Evolutionary conservation across 2,329 filamentous ascomycete genomes (phyloP).

Genomic region (Cladosporium velox): DNA sequence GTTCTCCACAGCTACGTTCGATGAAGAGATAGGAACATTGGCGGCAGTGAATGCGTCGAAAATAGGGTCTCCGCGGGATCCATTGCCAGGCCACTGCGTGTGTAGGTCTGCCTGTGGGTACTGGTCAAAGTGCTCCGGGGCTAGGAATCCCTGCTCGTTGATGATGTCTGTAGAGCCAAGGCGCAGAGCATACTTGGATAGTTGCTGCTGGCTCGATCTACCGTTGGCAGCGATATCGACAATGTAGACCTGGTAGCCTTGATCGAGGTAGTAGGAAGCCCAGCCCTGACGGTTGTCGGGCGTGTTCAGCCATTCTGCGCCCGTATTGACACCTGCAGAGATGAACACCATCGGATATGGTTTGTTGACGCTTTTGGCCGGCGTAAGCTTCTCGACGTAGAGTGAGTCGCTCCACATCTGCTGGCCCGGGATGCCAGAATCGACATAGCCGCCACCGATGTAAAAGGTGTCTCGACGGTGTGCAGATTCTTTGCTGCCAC

Average conservation of each 20-base stretch:
- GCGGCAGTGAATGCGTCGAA: slow-evolving; percentile 37
- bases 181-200: slow-evolving; percentile 15
- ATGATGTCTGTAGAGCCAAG: slow-evolving; percentile 34
- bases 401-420: slow-evolving; percentile 46
- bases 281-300: slow-evolving; percentile 52
- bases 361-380: slow-evolving; percentile 33
- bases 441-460: slow-evolving; percentile 31
- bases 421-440: slow-evolving; percentile 24
- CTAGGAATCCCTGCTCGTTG: slow-evolving; percentile 27
- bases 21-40: slow-evolving; percentile 35
- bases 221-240: slow-evolving; percentile 44
- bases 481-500: slow-evolving; percentile 5
- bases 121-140: slow-evolving; percentile 21
- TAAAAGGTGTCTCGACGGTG: slow-evolving; percentile 24
- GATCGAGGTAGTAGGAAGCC: slow-evolving; percentile 49
- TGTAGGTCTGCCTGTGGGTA: slow-evolving; percentile 26
- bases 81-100: slow-evolving; percentile 29
- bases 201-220: slow-evolving; percentile 28
- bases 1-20: slow-evolving; percentile 33
- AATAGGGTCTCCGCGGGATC: slow-evolving; percentile 29
- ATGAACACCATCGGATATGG: slow-evolving; percentile 6
- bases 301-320: slow-evolving; percentile 50
- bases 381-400: slow-evolving; percentile 55
- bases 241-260: slow-evolving; percentile 52
- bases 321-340: slow-evolving; percentile 8